A percentile compares a stretch with the other conserved stretches of the same genome.
Evolutionary conservation across 1,284 basidiomycete genomes (phyloP).

Genomic region (Stereum hirsutum): DNA sequence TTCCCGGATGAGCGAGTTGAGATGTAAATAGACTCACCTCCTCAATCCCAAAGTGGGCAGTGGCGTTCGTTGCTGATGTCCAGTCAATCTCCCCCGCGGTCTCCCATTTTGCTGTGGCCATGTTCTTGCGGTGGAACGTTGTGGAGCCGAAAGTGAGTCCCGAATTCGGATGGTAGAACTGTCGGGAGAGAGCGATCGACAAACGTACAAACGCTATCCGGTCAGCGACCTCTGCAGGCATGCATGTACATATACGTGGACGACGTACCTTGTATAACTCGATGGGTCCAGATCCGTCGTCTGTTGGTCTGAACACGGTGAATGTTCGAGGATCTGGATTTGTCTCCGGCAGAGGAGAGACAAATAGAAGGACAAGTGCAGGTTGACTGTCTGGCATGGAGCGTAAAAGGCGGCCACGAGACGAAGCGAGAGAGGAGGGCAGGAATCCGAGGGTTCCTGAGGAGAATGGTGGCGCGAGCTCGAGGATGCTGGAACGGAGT

Average conservation of each 20-base stretch:
- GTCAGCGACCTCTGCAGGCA: neutral
- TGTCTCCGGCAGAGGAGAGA: slow-evolving; percentile 22
- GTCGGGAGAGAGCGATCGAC: neutral
- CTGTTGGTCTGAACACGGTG: slow-evolving; percentile 27
- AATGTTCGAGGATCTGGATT: slow-evolving; percentile 36
- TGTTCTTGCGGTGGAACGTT: slow-evolving; percentile 39
- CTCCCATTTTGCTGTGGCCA: slow-evolving; percentile 33
- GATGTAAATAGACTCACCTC: slow-evolving; percentile 22
- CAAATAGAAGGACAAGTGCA: slow-evolving; percentile 33
- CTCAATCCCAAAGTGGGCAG: slow-evolving; percentile 39
- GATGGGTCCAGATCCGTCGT: slow-evolving; percentile 19
- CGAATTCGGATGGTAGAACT: slow-evolving; percentile 46
- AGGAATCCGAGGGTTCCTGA: too few species aligned
- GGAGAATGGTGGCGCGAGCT: too few species aligned
- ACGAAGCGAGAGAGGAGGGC: too few species aligned
- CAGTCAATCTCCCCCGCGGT: slow-evolving; percentile 45
- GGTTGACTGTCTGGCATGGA: slow-evolving; percentile 19
- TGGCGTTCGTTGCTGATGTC: slow-evolving; percentile 33
- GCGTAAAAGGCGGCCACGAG: neutral
- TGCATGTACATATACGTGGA: neutral
- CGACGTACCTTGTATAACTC: slow-evolving; percentile 38
- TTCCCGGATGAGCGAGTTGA: neutral
- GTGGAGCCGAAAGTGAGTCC: slow-evolving; percentile 35
- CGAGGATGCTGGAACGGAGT: too few species aligned
- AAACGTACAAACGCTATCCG: neutral